phyloP scores from a whole-genome alignment of 164 flowering plant genomes.

The Dillenia suffruticosa region DNA sequence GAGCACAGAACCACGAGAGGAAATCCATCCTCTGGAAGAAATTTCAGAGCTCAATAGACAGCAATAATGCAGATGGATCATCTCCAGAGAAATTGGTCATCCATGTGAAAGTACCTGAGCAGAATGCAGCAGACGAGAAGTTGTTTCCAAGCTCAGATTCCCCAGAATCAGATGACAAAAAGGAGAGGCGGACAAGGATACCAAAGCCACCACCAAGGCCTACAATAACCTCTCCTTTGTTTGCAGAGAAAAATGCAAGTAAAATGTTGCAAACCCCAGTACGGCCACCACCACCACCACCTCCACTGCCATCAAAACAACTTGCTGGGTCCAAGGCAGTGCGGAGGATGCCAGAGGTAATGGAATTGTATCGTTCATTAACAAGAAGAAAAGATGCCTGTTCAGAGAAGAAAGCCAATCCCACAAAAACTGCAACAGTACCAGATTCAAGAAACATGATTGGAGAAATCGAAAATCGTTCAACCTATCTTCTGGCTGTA shows the following conservation, averaged over 20 bases:
- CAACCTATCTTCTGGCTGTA: constrained; percentile 63
- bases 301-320: constrained; percentile 46
- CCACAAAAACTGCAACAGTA: constrained; percentile 15
- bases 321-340: constrained; percentile 31
- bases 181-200: constrained; percentile 16
- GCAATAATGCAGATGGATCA: constrained; percentile 13
- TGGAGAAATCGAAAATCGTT: constrained; percentile 83
- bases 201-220: constrained; percentile 44
- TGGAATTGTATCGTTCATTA: constrained; percentile 59
- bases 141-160: constrained; percentile 10
- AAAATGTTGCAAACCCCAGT: constrained; percentile 14
- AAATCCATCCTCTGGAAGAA: constrained; percentile 52
- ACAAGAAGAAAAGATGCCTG: constrained; percentile 39
- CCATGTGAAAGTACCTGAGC: constrained; percentile 14
- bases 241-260: constrained; percentile 15
- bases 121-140: constrained; percentile 9
- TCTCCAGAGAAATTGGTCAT: constrained; percentile 20
- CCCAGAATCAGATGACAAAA: constrained; percentile 9
- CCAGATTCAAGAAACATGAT: constrained; percentile 60
- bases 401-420: constrained; percentile 27
- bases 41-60: constrained; percentile 31
- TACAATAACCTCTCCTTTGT: constrained; percentile 6
- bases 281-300: constrained; percentile 58
- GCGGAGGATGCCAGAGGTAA: constrained; percentile 68
- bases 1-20: constrained; percentile 45